Conservation (phyloP, 352 stramenopile genomes). For the Globisporangium irregulare region DNA sequence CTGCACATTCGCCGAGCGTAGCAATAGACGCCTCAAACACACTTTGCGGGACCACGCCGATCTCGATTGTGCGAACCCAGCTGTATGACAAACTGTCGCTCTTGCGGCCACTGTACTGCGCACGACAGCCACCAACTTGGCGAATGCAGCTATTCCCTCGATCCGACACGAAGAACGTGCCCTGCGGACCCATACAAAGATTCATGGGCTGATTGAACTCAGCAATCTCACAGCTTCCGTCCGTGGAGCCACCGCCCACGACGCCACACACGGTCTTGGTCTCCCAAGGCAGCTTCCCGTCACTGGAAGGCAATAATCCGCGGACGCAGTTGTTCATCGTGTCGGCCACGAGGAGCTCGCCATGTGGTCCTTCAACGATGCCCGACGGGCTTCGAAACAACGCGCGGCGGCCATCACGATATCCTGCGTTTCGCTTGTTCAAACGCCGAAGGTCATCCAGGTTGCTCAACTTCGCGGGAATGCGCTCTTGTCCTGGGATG, state of each 20-base stretch:
- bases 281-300: constrained; percentile 20
- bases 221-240: constrained; percentile 32
- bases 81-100: constrained; percentile 23
- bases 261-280: constrained; percentile 32
- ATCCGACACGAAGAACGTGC: constrained; percentile 40
- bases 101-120: constrained; percentile 1
- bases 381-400: constrained; percentile 44
- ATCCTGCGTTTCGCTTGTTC: constrained; percentile 23
- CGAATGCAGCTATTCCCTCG: constrained; percentile 44
- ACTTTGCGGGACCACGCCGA: constrained; percentile 18
- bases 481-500: not conserved
- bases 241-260: constrained; percentile 21
- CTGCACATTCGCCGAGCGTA: constrained; percentile 1
- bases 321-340: constrained; percentile 65
- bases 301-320: constrained; percentile 20
- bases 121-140: constrained; percentile 31
- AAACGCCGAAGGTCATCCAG: constrained; percentile 8
- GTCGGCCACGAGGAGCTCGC: constrained; percentile 43
- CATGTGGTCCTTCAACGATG: constrained; percentile 24
- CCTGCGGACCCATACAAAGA: constrained; percentile 26
- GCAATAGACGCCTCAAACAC: constrained; percentile 2
- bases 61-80: constrained; percentile 45
- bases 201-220: constrained; percentile 37
- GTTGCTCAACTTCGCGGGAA: not conserved
- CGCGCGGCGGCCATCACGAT: constrained; percentile 28